phyloP scores from a whole-genome alignment of 2,329 filamentous ascomycete species.

The Curvularia sp. region DNA sequence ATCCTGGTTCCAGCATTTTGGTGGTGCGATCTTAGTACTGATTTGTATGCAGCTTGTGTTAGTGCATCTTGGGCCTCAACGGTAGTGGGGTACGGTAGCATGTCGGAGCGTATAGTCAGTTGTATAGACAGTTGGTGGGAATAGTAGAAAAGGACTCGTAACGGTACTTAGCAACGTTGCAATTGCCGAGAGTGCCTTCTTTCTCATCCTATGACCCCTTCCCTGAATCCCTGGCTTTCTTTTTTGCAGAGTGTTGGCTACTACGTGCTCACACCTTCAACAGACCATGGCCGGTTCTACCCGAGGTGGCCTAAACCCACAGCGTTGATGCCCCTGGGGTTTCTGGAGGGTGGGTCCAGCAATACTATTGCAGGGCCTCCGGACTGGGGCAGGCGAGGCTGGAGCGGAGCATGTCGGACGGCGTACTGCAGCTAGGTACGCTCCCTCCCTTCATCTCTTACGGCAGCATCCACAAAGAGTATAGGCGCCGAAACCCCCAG shows the following conservation, averaged over 20 bases:
- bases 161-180: not conserved
- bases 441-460: conserved; percentile 4
- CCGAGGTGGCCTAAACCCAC: conserved; percentile 3
- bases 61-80: conserved; percentile 2
- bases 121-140: not conserved
- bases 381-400: conserved; percentile 8
- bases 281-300: conserved; percentile 2
- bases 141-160: not conserved
- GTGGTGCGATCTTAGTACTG: not conserved
- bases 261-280: not conserved
- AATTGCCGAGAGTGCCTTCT: not conserved
- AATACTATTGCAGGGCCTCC: conserved; percentile 4
- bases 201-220: too few relatives aligned
- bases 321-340: conserved; percentile 1
- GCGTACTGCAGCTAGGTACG: conserved; percentile 16
- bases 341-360: conserved; percentile 1
- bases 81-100: not conserved
- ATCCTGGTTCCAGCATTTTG: not conserved
- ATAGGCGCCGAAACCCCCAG: conserved; percentile 14
- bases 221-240: not conserved
- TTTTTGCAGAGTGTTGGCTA: not conserved
- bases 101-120: not conserved
- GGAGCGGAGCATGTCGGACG: conserved; percentile 15
- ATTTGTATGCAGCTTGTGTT: not conserved
- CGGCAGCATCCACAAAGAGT: conserved; percentile 9